phyloP scores from a whole-genome alignment of 164 flowering plant species.

The Saururus chinensis region DNA sequence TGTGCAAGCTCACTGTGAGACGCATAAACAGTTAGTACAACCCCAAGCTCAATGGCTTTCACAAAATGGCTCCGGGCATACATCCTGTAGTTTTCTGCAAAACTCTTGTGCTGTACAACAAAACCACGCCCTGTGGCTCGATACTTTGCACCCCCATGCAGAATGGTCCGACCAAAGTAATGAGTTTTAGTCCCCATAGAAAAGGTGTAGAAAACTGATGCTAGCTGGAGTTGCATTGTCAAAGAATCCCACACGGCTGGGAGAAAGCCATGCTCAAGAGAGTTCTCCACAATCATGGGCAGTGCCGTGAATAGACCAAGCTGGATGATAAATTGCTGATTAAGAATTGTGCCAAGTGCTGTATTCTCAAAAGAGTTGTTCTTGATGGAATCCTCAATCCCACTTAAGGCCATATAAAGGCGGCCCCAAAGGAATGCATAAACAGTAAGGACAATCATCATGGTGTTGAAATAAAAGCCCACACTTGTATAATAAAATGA shows the following conservation, averaged over 20 bases:
- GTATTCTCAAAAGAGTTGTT: constrained; percentile 21
- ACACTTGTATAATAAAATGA: constrained; percentile 82
- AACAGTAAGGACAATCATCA: constrained; percentile 70
- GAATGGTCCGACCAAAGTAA: constrained; percentile 87
- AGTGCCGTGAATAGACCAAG: constrained; percentile 89
- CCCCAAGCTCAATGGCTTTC: constrained; percentile 84
- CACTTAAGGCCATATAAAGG: constrained; percentile 83
- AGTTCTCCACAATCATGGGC: constrained; percentile 85
- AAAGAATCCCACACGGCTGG: constrained; percentile 78
- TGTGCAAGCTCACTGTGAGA: constrained; percentile 43
- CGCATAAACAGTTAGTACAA: constrained; percentile 72
- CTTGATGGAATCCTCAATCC: constrained; percentile 43
- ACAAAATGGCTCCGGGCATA: constrained; percentile 95
- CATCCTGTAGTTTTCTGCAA: constrained; percentile 83
- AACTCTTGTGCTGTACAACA: constrained; percentile 85
- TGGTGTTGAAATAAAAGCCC: constrained; percentile 67
- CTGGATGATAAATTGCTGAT: constrained; percentile 82
- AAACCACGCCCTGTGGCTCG: constrained; percentile 97
- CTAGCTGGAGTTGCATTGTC: constrained; percentile 87
- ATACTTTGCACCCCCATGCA: constrained; percentile 97
- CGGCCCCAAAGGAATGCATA: constrained; percentile 88
- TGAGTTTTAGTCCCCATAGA: constrained; percentile 90
- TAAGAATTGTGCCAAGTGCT: constrained; percentile 63
- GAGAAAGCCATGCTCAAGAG: constrained; percentile 81
- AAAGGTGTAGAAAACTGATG: constrained; percentile 76